Evolutionary conservation across 2,329 filamentous ascomycete genomes (phyloP), one percentile per base, ranked within the genome.

Genomic region (Fusarium pseudoanthophilum): DNA sequence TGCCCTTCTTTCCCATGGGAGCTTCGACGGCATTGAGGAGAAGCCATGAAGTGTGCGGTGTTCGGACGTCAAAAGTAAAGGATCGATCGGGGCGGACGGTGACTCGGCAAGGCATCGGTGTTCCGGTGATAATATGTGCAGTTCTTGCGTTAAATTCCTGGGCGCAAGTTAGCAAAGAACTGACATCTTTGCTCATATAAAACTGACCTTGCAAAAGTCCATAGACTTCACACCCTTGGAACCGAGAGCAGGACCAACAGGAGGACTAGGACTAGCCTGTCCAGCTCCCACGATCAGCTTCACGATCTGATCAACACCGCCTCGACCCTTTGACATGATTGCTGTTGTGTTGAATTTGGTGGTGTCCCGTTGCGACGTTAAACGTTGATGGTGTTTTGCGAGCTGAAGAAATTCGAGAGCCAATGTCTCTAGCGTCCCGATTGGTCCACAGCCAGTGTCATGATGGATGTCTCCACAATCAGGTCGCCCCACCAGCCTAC

Each of bases 201-300:
- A 57, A 52, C 82, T 69, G 69, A 97, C 95, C 89, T 98, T 98
- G 91, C 96, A 98, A 83, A 98, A 99, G 85, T 99, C 96, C 92
- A 99, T 99, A 66, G 93, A 97, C 87, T 99, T 99, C 72, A 99
- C 93, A 87, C 96, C 96, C 87, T 98, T 98, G 83, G 92, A 95
- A 85, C 96, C 96, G 75, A 99, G 89, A 60, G 96, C 96, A 66
- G 96, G 96, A 87, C 96, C 96, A 79, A 99, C 95, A 9, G 96
- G 96, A 39, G 96, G 96, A 84, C 95, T 97, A 36, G 96, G 96
- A 79, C 92, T 95, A 68, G 96, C 96, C 83, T 98, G 94, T 32
- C 96, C 96, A 64, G 96, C 96, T 78, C 95, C 96, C 71, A 99
- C 96, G 76, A 99, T 97, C 83, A 99, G 90, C 87, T 98, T 99